A percentile compares a stretch with the other conserved stretches of the same genome.
These are phyloP conservation scores for Fusarium clavum DNA, from an alignment of 2,329 filamentous ascomycete species.

Conservation along the genomic window DNA sequence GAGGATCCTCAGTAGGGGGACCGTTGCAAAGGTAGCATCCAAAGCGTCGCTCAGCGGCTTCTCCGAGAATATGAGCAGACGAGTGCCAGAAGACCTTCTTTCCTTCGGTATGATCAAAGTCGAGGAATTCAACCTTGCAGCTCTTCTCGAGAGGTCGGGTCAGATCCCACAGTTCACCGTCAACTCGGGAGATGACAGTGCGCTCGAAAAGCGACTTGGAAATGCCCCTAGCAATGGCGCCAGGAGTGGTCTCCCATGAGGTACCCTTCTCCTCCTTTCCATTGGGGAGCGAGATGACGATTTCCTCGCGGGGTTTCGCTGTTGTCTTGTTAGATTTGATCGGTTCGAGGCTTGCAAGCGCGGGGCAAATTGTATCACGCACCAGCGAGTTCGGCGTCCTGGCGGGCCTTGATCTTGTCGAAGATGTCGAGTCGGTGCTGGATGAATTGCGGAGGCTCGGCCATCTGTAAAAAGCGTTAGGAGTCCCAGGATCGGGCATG, in stretches of 20 bases:
- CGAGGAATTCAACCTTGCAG: constrained; percentile 85
- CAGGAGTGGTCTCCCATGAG: constrained; percentile 92
- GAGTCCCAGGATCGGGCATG: constrained; percentile 19
- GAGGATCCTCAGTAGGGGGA: constrained; percentile 81
- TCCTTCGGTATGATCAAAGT: constrained; percentile 74
- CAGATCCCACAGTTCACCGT: constrained; percentile 91
- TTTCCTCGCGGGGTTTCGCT: constrained; percentile 76
- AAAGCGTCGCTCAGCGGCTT: constrained; percentile 90
- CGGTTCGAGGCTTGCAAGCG: constrained; percentile 3
- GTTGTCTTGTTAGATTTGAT: constrained; percentile 45
- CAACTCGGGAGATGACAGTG: constrained; percentile 86
- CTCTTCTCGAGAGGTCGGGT: constrained; percentile 89
- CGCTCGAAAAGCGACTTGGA: constrained; percentile 87
- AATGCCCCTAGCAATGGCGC: constrained; percentile 79
- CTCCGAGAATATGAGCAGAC: constrained; percentile 93
- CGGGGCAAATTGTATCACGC: constrained; percentile 36
- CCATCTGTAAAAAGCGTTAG: constrained; percentile 49
- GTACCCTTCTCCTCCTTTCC: constrained; percentile 79
- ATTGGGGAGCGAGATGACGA: constrained; percentile 79
- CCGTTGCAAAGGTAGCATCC: constrained; percentile 94
- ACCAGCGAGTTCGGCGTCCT: constrained; percentile 77
- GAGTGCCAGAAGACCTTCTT: constrained; percentile 99
- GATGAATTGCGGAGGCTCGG: constrained; percentile 77
- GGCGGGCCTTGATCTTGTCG: constrained; percentile 85
- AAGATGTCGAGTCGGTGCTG: constrained; percentile 87